Conservation (phyloP, 768 basidiomycete species). For the Rhodotorula paludigena region DNA sequence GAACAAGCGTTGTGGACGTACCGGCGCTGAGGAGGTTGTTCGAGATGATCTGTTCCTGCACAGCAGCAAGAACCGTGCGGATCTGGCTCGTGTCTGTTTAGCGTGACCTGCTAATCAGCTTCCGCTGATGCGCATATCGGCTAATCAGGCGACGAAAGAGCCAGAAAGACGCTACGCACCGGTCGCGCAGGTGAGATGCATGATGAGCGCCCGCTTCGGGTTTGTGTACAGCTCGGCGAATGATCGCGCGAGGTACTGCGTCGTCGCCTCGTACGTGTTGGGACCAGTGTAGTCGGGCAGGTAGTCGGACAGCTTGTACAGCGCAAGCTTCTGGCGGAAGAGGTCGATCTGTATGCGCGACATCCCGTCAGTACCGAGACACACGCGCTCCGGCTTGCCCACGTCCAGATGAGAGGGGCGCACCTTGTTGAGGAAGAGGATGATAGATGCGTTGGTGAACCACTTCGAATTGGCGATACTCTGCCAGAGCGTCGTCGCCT, state of each 20-base stretch:
- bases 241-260: conserved; percentile 66
- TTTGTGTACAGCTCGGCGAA: conserved; percentile 88
- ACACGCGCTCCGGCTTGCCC: background rate
- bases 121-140: background rate
- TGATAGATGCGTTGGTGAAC: conserved; percentile 90
- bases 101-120: no score
- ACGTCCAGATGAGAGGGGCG: conserved; percentile 68
- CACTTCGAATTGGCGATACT: conserved; percentile 95
- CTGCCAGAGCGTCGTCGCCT: conserved; percentile 88
- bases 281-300: conserved; percentile 87
- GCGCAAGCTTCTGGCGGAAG: conserved; percentile 82
- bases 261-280: conserved; percentile 78
- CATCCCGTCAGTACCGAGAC: background rate
- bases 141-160: background rate
- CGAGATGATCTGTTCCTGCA: conserved; percentile 41
- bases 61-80: conserved; percentile 41
- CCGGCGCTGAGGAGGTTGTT: conserved; percentile 32
- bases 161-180: background rate
- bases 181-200: conserved; percentile 40
- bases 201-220: conserved; percentile 52
- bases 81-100: conserved; percentile 38
- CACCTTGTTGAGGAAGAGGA: conserved; percentile 53
- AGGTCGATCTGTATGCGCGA: conserved; percentile 56
- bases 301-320: conserved; percentile 73
- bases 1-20: no score